A percentile compares a stretch with the other conserved stretches of the same genome.
Conservation (phyloP, 1,284 basidiomycete species). For the Sparassis latifolia region DNA sequence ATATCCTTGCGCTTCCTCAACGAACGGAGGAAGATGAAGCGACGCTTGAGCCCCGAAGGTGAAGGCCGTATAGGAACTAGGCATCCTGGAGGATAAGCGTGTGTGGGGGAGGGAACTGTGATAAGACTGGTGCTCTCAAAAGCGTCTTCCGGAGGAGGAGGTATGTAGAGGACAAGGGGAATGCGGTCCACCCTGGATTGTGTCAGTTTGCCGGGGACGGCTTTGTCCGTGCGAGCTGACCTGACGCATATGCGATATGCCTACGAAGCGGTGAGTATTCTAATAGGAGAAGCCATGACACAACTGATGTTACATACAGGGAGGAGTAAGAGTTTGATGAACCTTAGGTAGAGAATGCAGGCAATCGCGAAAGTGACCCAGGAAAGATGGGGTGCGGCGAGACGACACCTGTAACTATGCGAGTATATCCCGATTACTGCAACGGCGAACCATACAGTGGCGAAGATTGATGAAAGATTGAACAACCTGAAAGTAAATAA, state of each 20-base stretch:
- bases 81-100: constrained; percentile 53
- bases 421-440: constrained; percentile 74
- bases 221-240: constrained; percentile 63
- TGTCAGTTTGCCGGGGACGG: constrained; percentile 68
- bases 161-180: constrained; percentile 77
- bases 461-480: constrained; percentile 57
- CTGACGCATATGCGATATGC: constrained; percentile 71
- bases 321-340: constrained; percentile 1
- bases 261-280: constrained; percentile 49
- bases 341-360: constrained; percentile 69
- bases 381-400: constrained; percentile 71
- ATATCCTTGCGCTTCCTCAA: neutral
- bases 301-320: neutral
- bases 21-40: constrained; percentile 43
- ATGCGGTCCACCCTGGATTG: constrained; percentile 66
- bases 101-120: constrained; percentile 35
- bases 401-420: constrained; percentile 62
- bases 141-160: constrained; percentile 55
- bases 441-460: constrained; percentile 70
- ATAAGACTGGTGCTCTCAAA: constrained; percentile 21
- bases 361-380: constrained; percentile 75
- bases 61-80: constrained; percentile 8
- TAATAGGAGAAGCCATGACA: constrained; percentile 4
- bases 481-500: constrained; percentile 38
- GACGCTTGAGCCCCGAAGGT: constrained; percentile 26